Evolutionary conservation across 2,329 filamentous ascomycete species (phyloP), one percentile per base, ranked within the genome.

Genomic region (Colletotrichum viniferum): DNA sequence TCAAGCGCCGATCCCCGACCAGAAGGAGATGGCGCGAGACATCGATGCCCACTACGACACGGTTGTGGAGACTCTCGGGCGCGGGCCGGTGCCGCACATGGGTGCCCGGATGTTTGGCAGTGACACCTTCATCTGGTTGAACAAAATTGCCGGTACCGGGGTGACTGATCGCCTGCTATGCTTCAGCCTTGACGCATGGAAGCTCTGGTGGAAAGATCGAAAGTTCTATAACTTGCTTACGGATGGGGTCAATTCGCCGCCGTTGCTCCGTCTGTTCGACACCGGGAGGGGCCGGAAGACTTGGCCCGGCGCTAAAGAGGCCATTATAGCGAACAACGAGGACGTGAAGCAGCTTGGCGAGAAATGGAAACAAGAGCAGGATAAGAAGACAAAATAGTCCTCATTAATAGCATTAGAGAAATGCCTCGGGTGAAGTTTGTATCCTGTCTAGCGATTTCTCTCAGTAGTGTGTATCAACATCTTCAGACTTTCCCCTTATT

Each of bases 61-160:
- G 30, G 60, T 79, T 26, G 76, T 79, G 38, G 32, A 63, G 3
- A 73, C 66, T 1, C 79, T 83, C n/a, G 56, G 79, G 6, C 68
- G 72, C 34, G 81, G 80, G 8, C 79, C 79, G 4, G 72, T 81
- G 38, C 77, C 80, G 30, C 78, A 79, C 36, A 74, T 78, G 13
- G 82, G 82, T 21, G 69, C 79, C 32, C 78, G 81, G 7, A 30
- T 78, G 16, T 76, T 75, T n/a, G 76, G 77, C 16, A 60, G 62
- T 48, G 69, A 71, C 16, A 81, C 79, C n/a, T 82, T 81, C 64
- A 73, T 79, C 7, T 88, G 84, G 78, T 78, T 88, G 64, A 85
- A 88, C 78, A 78, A 81, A 38, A 81, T 83, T 12, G 87, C 86
- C 0, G 86, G 87, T 2, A 87, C 85, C 3, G 84, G 86, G 5